phyloP scores from a whole-genome alignment of 331 rosid species.

The Rhamnella rubrinervis region DNA sequence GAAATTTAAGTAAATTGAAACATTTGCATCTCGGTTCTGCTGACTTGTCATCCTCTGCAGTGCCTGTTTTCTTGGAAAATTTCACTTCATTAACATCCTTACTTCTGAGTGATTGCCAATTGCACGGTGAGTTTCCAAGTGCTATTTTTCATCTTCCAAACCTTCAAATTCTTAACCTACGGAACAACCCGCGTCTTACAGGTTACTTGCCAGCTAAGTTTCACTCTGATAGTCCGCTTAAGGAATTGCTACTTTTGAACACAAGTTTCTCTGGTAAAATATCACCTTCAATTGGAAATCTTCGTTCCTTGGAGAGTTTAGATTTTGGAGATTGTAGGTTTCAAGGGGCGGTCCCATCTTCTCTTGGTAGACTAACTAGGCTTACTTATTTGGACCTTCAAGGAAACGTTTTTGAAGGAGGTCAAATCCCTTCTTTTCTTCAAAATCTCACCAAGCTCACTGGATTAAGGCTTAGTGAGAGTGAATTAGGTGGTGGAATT shows the following conservation, averaged over 20 bases:
- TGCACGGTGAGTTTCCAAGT: too few species aligned
- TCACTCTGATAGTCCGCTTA: too few species aligned
- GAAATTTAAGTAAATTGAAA: too few species aligned
- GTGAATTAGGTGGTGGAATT: not conserved
- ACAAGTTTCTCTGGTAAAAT: not conserved
- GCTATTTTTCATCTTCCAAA: too few species aligned
- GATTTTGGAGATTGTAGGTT: not conserved
- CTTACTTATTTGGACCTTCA: not conserved
- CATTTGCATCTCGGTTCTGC: too few species aligned
- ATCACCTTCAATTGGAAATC: not conserved
- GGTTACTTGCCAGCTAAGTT: too few species aligned
- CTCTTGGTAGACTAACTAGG: not conserved
- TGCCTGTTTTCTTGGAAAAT: too few species aligned
- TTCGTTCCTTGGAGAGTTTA: not conserved
- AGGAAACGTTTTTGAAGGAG: not conserved
- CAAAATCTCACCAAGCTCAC: not conserved
- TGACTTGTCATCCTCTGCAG: too few species aligned
- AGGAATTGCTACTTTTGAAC: not conserved
- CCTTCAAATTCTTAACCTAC: too few species aligned
- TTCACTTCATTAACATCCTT: too few species aligned
- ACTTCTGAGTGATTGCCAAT: too few species aligned
- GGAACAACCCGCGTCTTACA: too few species aligned
- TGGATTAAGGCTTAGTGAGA: fast-evolving
- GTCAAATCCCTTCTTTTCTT: not conserved
- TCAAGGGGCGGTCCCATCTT: not conserved